These are phyloP conservation scores for Leucosporidium creatinivorum DNA, from an alignment of 768 basidiomycete species.

Conservation along the genomic window DNA sequence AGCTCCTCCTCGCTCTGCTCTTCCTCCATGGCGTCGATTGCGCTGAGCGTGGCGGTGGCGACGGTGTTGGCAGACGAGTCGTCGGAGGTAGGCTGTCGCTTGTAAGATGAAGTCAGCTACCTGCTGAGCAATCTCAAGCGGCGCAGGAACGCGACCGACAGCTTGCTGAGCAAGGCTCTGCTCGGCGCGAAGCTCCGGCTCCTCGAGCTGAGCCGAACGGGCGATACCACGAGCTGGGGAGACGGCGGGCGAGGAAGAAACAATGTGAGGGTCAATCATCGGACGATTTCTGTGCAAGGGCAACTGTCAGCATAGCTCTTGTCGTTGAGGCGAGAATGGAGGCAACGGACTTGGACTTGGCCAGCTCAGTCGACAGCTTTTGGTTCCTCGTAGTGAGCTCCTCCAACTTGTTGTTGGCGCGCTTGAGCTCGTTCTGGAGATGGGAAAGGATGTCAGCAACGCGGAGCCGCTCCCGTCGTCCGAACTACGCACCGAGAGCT, in stretches of 20 bases:
- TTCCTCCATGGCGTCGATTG: not conserved
- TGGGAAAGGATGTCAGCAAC: not conserved
- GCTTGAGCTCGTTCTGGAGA: conserved; percentile 19
- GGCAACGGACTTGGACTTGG: conserved; percentile 3
- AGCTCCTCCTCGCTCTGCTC: too few species aligned
- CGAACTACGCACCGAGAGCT: not conserved
- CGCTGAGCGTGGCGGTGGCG: not conserved
- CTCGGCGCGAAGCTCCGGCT: not conserved
- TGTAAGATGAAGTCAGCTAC: not conserved
- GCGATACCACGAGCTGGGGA: too few species aligned
- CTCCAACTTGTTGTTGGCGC: not conserved
- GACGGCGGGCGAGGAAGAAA: not conserved
- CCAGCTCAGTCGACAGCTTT: conserved; percentile 6
- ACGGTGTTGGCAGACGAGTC: not conserved
- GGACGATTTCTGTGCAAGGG: not conserved
- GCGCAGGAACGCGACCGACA: not conserved
- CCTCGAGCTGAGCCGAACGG: not conserved
- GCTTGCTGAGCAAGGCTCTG: not conserved
- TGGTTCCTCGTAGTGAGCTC: conserved; percentile 4
- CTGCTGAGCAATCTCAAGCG: not conserved
- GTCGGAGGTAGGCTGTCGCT: too few species aligned
- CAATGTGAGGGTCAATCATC: not conserved
- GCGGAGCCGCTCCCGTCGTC: too few species aligned
- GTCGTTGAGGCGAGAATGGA: not conserved
- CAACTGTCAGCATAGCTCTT: not conserved